Evolutionary conservation across 495 filamentous ascomycete genomes (phyloP), one percentile per base, ranked within the genome.

Genomic region (Recurvomyces mirabilis): DNA sequence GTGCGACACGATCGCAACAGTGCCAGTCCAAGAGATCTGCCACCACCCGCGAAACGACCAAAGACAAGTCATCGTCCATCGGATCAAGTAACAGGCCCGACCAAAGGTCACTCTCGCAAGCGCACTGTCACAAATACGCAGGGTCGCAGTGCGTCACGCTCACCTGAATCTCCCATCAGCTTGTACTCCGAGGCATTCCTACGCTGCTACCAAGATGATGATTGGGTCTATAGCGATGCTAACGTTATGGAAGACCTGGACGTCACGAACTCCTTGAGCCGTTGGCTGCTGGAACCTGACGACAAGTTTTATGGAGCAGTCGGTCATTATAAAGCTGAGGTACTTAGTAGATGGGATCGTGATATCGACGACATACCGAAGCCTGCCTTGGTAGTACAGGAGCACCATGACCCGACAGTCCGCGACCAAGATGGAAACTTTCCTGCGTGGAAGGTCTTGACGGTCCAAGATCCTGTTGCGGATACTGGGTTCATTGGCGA

Each of bases 401-500:
- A 59, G 9, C 70, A 67, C 5, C 66, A 71, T 18, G 65, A 72
- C 24, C 65, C 68, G 13, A 68, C 73, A 41, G 31, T 60, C 3
- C 58, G 39, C 14, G 64, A 75, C 53, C 50, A 66, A 55, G 55
- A 69, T 48, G 57, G 71, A 49, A 54, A 53, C 45, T 46, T 68
- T 68, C 65, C 82, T 37, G 65, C 61, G n/a, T 89, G 81, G 78
- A 81, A 80, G 51, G 76, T 72, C 31, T 67, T 95, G 21, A 79
- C 70, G 14, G 79, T 78, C n/a, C 18, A 34, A 13, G 71, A 77
- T 60, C 47, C 62, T 17, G 73, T 87, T 15, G 69, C 65, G 4
- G 75, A 78, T 48, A 74, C 79, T 26, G 73, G 75, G 5, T 79
- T 81, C 17, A 76, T 98, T 41, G 82, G 88, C 17, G 86, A 96